Evolutionary conservation across 1,284 basidiomycete genomes (phyloP), one percentile per base, ranked within the genome.

Genomic region (Cryptococcus wingfieldii): DNA sequence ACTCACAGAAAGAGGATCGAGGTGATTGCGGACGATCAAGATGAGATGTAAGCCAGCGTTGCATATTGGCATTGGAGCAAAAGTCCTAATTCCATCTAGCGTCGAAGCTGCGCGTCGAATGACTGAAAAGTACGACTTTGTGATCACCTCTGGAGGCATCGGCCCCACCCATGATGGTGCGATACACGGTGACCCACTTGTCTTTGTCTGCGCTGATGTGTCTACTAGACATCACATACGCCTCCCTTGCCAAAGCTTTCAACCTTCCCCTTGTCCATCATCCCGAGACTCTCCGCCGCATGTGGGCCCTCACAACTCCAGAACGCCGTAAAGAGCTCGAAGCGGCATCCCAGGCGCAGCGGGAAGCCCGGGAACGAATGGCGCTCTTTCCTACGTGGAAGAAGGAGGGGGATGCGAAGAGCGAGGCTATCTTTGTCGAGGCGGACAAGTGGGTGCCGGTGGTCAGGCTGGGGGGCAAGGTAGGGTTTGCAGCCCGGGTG

Each of bases 371-470:
- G 38, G 81, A 85, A 61, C 80, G 89, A 45, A 93, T 93, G 90
- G 90, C 89, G 0, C 76, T 90, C 41, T 89, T 93, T 68, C 90
- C 90, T 1, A 82, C 72, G 9, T 56, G 66, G 2, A 57, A 62
- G 39, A 65, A 64, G 5, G 50, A 81, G 13, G 67, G 61, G n/a
- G 72, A 70, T 1, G 58, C 61, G 3, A 74, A 80, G n/a, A 86
- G 86, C 1, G 88, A 92, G 70, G 82, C 86, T 18, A 71, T 93
- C 2, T 90, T 85, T 69, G 83, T 89, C 13, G 82, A 80, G 3
- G 79, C 80, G 51, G 87, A 89, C 60, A 79, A 89, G 37, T 95
- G 91, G 91, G 91, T 94, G 67, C 91, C 91, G 19, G 88, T 94
- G 1, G 84, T 93, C 66, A 81, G 90, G 19, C 80, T 95, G 9